phyloP scores from a whole-genome alignment of 2,329 filamentous ascomycete genomes.

The Emergomyces orientalis region DNA sequence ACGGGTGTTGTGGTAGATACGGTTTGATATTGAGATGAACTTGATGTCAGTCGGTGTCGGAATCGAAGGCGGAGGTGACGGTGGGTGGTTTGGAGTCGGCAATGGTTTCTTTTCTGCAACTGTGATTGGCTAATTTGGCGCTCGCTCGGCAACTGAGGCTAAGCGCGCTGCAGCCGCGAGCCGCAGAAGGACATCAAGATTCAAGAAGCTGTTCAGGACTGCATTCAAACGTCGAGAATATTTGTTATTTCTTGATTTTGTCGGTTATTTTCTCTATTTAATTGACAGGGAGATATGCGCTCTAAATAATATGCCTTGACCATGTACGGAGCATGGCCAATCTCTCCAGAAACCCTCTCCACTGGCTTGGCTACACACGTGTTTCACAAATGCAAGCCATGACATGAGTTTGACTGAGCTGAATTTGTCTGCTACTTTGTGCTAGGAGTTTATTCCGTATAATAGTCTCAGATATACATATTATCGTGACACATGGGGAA shows the following conservation, averaged over 20 bases:
- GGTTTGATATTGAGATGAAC: background rate
- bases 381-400: background rate
- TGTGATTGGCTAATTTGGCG: background rate
- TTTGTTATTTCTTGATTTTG: background rate
- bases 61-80: background rate
- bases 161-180: conserved; percentile 2
- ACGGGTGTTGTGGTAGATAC: background rate
- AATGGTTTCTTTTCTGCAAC: background rate
- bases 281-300: too few relatives aligned
- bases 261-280: too few relatives aligned
- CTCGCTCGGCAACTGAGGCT: background rate
- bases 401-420: background rate
- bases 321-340: background rate
- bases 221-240: background rate
- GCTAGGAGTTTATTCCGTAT: background rate
- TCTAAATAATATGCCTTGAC: too few relatives aligned
- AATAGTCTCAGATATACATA: background rate
- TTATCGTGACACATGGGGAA: background rate
- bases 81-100: background rate
- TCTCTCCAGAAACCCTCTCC: background rate
- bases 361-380: background rate
- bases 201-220: background rate
- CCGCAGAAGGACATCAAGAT: background rate
- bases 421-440: background rate
- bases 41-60: background rate